Percentiles rank a stretch among this genome's conserved stretches.
Conservation (phyloP, 1,284 basidiomycete species). For the Cryptococcus hybrid region DNA sequence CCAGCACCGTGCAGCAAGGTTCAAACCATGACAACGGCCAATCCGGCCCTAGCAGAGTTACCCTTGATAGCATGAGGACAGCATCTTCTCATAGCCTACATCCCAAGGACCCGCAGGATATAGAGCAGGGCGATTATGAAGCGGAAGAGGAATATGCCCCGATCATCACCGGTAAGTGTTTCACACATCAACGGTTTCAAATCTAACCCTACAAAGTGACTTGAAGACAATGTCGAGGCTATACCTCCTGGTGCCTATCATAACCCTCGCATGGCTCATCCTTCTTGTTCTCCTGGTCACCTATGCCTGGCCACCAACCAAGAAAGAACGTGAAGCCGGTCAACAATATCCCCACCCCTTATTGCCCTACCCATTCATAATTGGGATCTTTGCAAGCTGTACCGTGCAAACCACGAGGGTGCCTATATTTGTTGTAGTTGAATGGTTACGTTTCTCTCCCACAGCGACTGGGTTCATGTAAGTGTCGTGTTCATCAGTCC, state of each 20-base stretch:
- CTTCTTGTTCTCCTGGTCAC: slow-evolving; percentile 39
- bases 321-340: slow-evolving; percentile 35
- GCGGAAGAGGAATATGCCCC: slow-evolving; percentile 11
- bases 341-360: slow-evolving; percentile 47
- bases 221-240: slow-evolving; percentile 40
- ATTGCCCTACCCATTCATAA: slow-evolving; percentile 40
- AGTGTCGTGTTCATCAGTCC: slow-evolving; percentile 1
- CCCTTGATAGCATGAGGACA: not conserved
- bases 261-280: slow-evolving; percentile 34
- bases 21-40: not conserved
- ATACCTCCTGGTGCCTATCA: slow-evolving; percentile 44
- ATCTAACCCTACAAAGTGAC: slow-evolving; percentile 23
- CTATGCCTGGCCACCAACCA: slow-evolving; percentile 48
- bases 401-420: slow-evolving; percentile 44
- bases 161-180: slow-evolving; percentile 12
- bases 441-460: slow-evolving; percentile 23
- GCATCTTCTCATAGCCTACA: not conserved
- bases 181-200: not conserved
- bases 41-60: not conserved
- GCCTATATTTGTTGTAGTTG: slow-evolving; percentile 36
- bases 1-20: slow-evolving; percentile 1
- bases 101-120: slow-evolving; percentile 3
- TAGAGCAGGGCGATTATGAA: slow-evolving; percentile 7
- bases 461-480: slow-evolving; percentile 19
- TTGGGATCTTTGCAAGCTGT: slow-evolving; percentile 45